Base-by-base conservation (phyloP, 768 basidiomycete genomes). In the Cyclocybe cylindracea region DNA sequence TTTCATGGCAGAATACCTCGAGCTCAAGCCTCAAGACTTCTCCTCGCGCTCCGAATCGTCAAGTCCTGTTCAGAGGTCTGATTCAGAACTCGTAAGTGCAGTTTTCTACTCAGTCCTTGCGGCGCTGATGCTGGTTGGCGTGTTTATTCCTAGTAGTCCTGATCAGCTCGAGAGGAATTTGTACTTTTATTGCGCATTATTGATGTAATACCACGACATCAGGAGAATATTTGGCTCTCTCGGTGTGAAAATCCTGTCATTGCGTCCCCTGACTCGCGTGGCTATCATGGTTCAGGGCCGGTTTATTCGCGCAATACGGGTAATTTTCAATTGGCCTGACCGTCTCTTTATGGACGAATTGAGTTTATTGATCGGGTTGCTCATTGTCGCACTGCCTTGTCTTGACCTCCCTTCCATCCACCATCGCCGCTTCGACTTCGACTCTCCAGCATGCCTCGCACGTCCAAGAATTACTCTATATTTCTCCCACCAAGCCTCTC, bases 1-100 rank as follows among this genome's bases (percentile, higher is more conserved):
- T 1, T 94, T 98, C 64, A 80, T 93, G 61, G 78, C 89, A 1
- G 97, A 98, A 70, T 99, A 98, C 68, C 78, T 98, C 2, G 80
- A 87, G 50, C 67, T 92, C 42, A 75, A 68, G 9, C 85, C 89
- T 0, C 69, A 77, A 19, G 66, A 75, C 44, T 69, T 68, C 8
- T 70, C 67, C 8, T 57, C 61, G 35, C 57, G 64, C 40, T 57
- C 64, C 11, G 63, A 64, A 32, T 55, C 58, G 34, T 56, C 61
- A 34, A 57, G 51, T 44, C 52, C 55, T 0, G 46, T 75, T 4
- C 68, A 66, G 39, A 72, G 76, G 51, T 73, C 72, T 5, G 65
- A 70, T 7, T 68, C 58, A 40, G 82, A 84, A 61, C 72, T 84
- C 56, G 82, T 84, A 61, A 61, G 63, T 39, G 11, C 31, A 34